phyloP scores from a whole-genome alignment of 768 basidiomycete genomes.

The Polyporus arcularius region DNA sequence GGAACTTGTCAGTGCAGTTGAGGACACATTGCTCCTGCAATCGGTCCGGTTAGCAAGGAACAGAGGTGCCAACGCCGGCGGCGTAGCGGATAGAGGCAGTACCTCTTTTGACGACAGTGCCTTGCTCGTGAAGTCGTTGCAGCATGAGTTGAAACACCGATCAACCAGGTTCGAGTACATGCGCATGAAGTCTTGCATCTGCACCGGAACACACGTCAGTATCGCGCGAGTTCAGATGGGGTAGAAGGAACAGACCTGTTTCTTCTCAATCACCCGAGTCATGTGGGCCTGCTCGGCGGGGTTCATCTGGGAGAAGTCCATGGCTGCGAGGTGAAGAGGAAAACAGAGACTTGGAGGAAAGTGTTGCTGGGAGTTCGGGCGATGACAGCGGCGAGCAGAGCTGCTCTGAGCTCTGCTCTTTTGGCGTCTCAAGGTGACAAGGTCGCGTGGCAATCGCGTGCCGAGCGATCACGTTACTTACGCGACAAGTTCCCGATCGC shows the following conservation, averaged over 20 bases:
- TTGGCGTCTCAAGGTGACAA: not conserved
- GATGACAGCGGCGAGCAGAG: not conserved
- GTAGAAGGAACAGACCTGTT: conserved; percentile 63
- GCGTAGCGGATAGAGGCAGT: not conserved
- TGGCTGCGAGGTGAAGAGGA: conserved; percentile 33
- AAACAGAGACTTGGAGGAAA: conserved; percentile 8
- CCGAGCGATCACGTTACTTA: not conserved
- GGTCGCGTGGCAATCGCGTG: not conserved
- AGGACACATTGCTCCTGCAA: conserved; percentile 82
- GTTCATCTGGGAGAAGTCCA: conserved; percentile 94
- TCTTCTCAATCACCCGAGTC: conserved; percentile 92
- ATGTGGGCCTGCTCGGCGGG: conserved; percentile 94
- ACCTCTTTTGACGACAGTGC: conserved; percentile 94
- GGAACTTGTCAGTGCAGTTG: conserved; percentile 97
- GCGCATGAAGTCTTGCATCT: conserved; percentile 99
- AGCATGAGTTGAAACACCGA: conserved; percentile 93
- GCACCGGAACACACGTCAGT: conserved; percentile 8
- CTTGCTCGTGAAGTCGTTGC: conserved; percentile 96
- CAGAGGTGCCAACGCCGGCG: not conserved
- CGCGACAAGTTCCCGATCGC: no score
- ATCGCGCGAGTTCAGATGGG: not conserved
- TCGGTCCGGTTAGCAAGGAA: conserved; percentile 7
- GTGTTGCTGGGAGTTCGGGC: not conserved
- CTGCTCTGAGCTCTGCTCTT: no score
- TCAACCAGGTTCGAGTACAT: conserved; percentile 95